Conservation (phyloP, 78 protist species). For the slime mould (Dictyostelium discoideum) region dicty_2.7 NC_007088.5:5796001-5796500, state of each 20-base stretch:
- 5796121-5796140: neutral
- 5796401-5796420: neutral
- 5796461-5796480: conserved; percentile 24
- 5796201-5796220: neutral
- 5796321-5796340: neutral
- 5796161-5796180: neutral
- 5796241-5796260: neutral
- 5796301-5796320: neutral
- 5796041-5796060: neutral
- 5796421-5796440: conserved; percentile 30
- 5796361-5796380: neutral
- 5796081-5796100: neutral
- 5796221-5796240: neutral
- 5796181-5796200: neutral
- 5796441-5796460: conserved; percentile 41
- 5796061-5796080: conserved; percentile 10
- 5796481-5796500: conserved; percentile 26
- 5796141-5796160: neutral
- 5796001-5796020: conserved; percentile 1
- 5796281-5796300: neutral
- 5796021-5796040: neutral
- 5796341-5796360: neutral
- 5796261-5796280: neutral
- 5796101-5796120: neutral
- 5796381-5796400: conserved; percentile 26